Evolutionary conservation across 1,139 yeast genomes (phyloP), one percentile per base, ranked within the genome.

Genomic region (Eremothecium gossypii): DNA sequence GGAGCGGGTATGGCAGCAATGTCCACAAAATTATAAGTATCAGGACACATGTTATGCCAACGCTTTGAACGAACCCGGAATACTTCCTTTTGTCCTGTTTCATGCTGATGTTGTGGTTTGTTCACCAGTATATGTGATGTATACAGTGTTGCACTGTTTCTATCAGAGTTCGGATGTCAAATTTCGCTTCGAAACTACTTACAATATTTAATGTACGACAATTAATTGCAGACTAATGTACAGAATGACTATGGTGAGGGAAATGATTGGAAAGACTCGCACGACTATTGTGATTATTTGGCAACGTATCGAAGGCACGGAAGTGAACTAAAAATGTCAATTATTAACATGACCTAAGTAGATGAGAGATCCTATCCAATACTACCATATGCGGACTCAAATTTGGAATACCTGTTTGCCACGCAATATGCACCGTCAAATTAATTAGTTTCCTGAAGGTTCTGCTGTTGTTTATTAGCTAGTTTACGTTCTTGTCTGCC

Each of bases 401-500:
- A 17, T 17, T 17, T 17, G 23, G 23, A 17, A 17, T 17, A 17
- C 23, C 23, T 17, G 23, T 17, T 6, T 17, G 23, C 6, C 23
- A 29, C 13, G 6, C 31, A 12, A 29, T 29, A 29, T 29, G 31
- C 31, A 29, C 31, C 31, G 5, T 29, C 31, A 11, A 29, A 29
- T 29, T 12, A 29, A 29, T n/a, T 29, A 29, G 35, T 32, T 32
- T 32, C 35, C 13, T 20, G 12, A 23, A 20, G 37, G 37, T 46
- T 48, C 36, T 53, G 54, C 38, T 57, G 63, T 44, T 63, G 66
- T 42, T 57, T 58, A 41, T 55, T 60, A 37, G 87, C 87, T 42
- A 70, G 63, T 53, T 80, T 76, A 51, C 94, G 67, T 60, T 84
- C 94, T 51, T 81, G 80, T 54, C 83, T 79, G 10, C 94, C 94